A percentile compares a stretch with the other conserved stretches of the same genome.
phyloP scores from a whole-genome alignment of 2,329 filamentous ascomycete species.

The Davidsoniella neocaledoniae region DNA sequence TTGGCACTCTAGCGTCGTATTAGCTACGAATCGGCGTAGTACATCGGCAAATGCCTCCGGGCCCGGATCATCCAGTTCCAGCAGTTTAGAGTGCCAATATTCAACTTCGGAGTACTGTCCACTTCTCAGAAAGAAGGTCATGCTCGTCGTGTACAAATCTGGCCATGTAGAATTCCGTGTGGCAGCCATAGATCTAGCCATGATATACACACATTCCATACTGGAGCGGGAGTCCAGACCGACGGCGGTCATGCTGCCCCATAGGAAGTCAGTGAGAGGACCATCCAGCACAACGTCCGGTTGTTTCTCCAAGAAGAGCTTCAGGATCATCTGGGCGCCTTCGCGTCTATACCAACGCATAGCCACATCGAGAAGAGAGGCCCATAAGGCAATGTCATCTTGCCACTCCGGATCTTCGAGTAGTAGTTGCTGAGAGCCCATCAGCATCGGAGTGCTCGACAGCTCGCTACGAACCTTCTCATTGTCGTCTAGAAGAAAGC shows the following conservation, averaged over 20 bases:
- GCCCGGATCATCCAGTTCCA: slow-evolving; percentile 26
- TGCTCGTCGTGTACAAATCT: slow-evolving; percentile 29
- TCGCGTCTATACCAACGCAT: slow-evolving; percentile 8
- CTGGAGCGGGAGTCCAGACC: slow-evolving; percentile 1
- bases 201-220: background rate
- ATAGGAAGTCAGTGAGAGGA: slow-evolving; percentile 8
- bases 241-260: slow-evolving; percentile 9
- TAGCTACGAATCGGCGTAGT: slow-evolving; percentile 26
- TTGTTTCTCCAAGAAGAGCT: slow-evolving; percentile 4
- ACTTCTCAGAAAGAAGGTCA: slow-evolving; percentile 27
- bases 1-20: slow-evolving; percentile 21
- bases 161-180: slow-evolving; percentile 26
- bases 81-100: slow-evolving; percentile 32
- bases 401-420: slow-evolving; percentile 7
- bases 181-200: background rate
- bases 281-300: slow-evolving; percentile 9
- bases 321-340: slow-evolving; percentile 4
- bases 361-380: slow-evolving; percentile 7
- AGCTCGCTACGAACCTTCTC: slow-evolving; percentile 4
- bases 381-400: slow-evolving; percentile 10
- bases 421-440: background rate
- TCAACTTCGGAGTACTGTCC: slow-evolving; percentile 23
- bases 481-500: slow-evolving; percentile 9
- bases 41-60: slow-evolving; percentile 26
- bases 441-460: background rate